phyloP scores from a whole-genome alignment of 2,329 filamentous ascomycete species.

The Tolypocladium inflatum region DNA sequence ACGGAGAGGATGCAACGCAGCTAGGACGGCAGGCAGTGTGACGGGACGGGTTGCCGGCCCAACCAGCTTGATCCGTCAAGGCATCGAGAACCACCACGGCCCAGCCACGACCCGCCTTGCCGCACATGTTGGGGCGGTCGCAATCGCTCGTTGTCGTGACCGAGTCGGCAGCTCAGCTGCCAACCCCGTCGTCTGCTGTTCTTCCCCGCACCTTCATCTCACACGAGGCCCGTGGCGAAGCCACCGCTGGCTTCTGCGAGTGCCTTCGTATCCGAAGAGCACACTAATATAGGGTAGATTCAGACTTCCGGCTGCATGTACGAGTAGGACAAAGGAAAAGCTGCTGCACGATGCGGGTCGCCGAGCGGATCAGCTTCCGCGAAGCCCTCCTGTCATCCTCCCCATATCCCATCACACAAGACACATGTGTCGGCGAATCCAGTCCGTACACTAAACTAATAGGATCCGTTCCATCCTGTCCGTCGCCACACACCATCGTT shows the following conservation, averaged over 20 bases:
- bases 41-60: background rate
- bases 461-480: background rate
- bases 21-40: background rate
- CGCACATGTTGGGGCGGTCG: background rate
- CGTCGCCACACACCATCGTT: background rate
- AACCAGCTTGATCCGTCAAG: background rate
- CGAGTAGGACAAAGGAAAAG: background rate
- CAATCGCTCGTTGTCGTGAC: background rate
- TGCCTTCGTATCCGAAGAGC: background rate
- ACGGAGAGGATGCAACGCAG: background rate
- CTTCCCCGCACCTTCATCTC: background rate
- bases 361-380: background rate
- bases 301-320: too few relatives aligned
- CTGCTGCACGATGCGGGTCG: background rate
- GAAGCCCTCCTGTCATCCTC: background rate
- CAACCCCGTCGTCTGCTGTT: background rate
- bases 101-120: background rate
- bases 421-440: background rate
- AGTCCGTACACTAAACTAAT: background rate
- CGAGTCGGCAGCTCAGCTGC: background rate
- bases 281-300: background rate
- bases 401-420: background rate
- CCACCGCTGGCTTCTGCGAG: background rate
- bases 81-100: background rate
- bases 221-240: background rate